Percentiles rank a stretch among this genome's conserved stretches.
Evolutionary conservation across 2,329 filamentous ascomycete species (phyloP).

Genomic region (Grosmannia clavigera): DNA sequence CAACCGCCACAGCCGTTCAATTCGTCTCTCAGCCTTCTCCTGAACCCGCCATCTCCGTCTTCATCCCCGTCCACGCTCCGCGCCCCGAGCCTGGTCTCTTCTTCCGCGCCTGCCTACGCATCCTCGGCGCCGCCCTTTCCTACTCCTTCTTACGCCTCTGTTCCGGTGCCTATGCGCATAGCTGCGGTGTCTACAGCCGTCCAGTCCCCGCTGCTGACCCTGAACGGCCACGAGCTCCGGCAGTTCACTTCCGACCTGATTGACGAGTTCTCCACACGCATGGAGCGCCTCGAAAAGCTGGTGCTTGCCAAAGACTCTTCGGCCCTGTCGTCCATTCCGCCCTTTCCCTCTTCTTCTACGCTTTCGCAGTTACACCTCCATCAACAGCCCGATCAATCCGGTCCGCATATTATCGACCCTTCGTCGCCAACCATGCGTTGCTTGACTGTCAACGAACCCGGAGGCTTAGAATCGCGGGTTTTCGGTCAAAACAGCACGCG

Average conservation of each 20-base stretch:
- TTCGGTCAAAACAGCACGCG: constrained; percentile 42
- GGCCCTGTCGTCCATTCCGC: constrained; percentile 5
- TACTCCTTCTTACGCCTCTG: neutral
- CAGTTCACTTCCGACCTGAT: constrained; percentile 17
- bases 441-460: constrained; percentile 35
- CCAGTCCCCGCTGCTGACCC: constrained; percentile 7
- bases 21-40: constrained; percentile 11
- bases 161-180: neutral
- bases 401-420: constrained; percentile 6
- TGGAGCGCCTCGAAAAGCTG: constrained; percentile 42
- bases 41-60: constrained; percentile 9
- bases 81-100: neutral
- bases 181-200: neutral
- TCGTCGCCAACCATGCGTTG: constrained; percentile 32
- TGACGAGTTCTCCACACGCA: constrained; percentile 35
- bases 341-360: constrained; percentile 11
- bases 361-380: constrained; percentile 13
- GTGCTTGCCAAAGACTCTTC: constrained; percentile 26
- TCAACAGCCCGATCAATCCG: constrained; percentile 5
- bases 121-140: neutral
- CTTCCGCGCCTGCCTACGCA: neutral
- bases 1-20: constrained; percentile 2
- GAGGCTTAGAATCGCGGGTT: constrained; percentile 33
- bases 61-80: constrained; percentile 1
- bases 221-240: constrained; percentile 17